Conservation (phyloP, 306 rosid genomes). For the Cicer cuneatum region DNA sequence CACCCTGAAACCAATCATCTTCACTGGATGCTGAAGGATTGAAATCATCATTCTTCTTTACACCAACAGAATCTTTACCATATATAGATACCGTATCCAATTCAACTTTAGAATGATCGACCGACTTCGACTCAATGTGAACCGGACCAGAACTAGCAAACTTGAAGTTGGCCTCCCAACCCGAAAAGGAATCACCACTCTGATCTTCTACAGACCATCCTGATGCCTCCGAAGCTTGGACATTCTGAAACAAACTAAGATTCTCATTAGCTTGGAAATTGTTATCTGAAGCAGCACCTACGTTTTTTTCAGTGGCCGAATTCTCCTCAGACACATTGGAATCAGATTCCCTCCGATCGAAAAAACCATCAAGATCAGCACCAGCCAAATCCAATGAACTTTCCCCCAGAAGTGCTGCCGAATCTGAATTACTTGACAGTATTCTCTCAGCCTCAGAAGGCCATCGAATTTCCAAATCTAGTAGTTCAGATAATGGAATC, state of each 20-base stretch:
- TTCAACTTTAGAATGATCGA: conserved; percentile 56
- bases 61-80: conserved; percentile 48
- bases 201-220: conserved; percentile 50
- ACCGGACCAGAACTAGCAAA: conserved; percentile 55
- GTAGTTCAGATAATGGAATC: conserved; percentile 67
- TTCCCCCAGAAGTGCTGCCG: conserved; percentile 49
- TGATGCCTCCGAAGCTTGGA: conserved; percentile 47
- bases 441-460: conserved; percentile 63
- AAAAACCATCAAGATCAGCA: conserved; percentile 62
- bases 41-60: conserved; percentile 45
- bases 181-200: conserved; percentile 61
- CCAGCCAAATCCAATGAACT: conserved; percentile 62
- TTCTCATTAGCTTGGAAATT: conserved; percentile 48
- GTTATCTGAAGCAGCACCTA: conserved; percentile 38
- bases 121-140: conserved; percentile 52
- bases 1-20: conserved; percentile 69
- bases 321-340: conserved; percentile 46
- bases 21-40: conserved; percentile 52
- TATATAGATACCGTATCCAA: conserved; percentile 55
- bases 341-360: conserved; percentile 50
- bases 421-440: conserved; percentile 42
- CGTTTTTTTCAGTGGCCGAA: conserved; percentile 33
- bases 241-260: conserved; percentile 71
- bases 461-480: conserved; percentile 82
- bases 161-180: conserved; percentile 78